Evolutionary conservation across 2,329 filamentous ascomycete genomes (phyloP).

Genomic region (Arthroderma sp.): DNA sequence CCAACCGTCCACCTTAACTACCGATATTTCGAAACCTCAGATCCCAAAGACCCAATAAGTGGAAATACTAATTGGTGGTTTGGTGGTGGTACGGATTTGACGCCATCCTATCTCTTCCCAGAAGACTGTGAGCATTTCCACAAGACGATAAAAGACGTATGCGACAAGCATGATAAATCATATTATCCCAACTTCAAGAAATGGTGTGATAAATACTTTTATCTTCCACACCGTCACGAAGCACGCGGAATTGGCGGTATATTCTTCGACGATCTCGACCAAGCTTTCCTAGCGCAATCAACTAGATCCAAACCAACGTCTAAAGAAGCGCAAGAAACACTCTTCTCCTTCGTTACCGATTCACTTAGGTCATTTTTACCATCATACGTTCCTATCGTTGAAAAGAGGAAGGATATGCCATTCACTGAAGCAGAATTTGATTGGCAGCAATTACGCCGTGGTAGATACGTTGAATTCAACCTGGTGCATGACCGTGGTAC

Average conservation of each 20-base stretch:
- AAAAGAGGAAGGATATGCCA: conserved; percentile 80
- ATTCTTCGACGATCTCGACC: conserved; percentile 96
- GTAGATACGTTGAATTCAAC: conserved; percentile 98
- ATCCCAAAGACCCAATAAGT: conserved; percentile 58
- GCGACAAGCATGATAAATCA: conserved; percentile 79
- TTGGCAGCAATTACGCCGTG: conserved; percentile 90
- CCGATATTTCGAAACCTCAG: conserved; percentile 93
- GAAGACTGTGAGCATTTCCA: conserved; percentile 98
- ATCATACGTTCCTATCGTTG: conserved; percentile 77
- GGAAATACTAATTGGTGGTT: conserved; percentile 83
- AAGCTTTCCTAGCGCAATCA: conserved; percentile 21
- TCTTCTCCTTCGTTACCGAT: conserved; percentile 80
- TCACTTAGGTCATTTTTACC: conserved; percentile 79
- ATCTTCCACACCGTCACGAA: conserved; percentile 81
- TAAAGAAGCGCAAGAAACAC: conserved; percentile 74
- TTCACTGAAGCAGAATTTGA: conserved; percentile 77
- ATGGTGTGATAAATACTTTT: conserved; percentile 98
- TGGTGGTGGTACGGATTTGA: conserved; percentile 86
- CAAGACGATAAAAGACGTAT: conserved; percentile 78
- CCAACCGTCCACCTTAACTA: conserved; percentile 98
- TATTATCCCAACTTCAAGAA: conserved; percentile 95
- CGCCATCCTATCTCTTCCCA: conserved; percentile 86
- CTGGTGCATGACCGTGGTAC: conserved; percentile 93
- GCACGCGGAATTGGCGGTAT: conserved; percentile 83
- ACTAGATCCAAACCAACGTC: conserved; percentile 14